Base-by-base conservation (phyloP, 495 filamentous ascomycete species). In the Neurospora intermedia region DNA sequence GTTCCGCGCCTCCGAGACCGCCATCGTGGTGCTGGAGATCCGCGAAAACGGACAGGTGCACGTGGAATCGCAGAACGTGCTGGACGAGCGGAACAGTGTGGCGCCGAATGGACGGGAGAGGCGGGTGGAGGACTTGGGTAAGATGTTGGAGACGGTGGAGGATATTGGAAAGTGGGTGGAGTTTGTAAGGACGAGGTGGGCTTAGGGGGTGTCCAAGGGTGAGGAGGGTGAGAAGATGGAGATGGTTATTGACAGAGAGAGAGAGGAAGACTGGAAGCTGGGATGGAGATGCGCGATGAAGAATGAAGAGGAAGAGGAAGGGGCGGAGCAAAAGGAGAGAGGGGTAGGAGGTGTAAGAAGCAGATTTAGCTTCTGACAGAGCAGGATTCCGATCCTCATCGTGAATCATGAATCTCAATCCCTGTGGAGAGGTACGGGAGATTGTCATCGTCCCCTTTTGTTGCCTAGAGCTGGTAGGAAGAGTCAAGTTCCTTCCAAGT, bases 81-180 rank as follows among this genome's bases (percentile, higher is more conserved):
- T 86, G 48, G 74, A 76, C 11, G 77, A 79, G 59, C 70, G 75
- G 35, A 80, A 78, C 69, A 35, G 23, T 7, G 69, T 73, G 15
- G 74, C 72, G 62, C 72, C 74, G 2, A 76, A 76, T 13, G 78
- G 75, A 15, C 69, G 75, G 73, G 54, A 70, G 73, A 72, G 79
- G 20, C 43, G 45, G n/a, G 71, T 62, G 5, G 78, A 79, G 69
- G 81, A 80, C 69, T 45, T 85, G 69, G 84, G 78, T 13, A 75
- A 72, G 71, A 70, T 81, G 75, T 70, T 86, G 71, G 81, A 84
- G 78, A 39, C 75, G 15, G 69, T 81, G 6, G 84, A 84, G 76
- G 79, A 91, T 79, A 75, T 91, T 23, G 87, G 89, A 6, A 84
- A 87, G 69, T 83, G 88, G 80, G 87, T 85, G n/a, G 88, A 91